Conservation (phyloP, 352 stramenopile species). For the Phytophthora cactorum region DNA sequence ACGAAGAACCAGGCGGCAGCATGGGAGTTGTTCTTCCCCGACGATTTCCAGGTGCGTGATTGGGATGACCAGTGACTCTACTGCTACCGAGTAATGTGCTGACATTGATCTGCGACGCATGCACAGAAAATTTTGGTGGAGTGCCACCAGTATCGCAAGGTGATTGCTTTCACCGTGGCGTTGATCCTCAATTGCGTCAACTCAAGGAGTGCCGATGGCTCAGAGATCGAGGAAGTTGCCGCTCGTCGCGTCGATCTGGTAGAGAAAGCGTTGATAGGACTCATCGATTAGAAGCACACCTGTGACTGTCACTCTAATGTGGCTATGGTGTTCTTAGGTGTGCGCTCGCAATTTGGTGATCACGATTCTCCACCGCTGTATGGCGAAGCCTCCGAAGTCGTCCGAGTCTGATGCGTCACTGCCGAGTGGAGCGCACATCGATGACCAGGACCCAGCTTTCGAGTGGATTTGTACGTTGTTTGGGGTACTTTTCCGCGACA, state of each 20-base stretch:
- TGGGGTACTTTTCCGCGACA: conserved; percentile 55
- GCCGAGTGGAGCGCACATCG: conserved; percentile 18
- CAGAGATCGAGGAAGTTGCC: conserved; percentile 28
- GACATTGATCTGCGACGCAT: conserved; percentile 6
- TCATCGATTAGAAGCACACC: background rate
- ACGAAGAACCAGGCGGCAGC: conserved; percentile 49
- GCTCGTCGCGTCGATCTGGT: conserved; percentile 62
- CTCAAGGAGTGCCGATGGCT: conserved; percentile 21
- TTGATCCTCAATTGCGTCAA: conserved; percentile 79
- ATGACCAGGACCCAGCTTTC: conserved; percentile 70
- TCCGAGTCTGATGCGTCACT: conserved; percentile 7
- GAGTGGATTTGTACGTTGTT: conserved; percentile 84
- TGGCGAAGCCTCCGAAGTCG: conserved; percentile 40
- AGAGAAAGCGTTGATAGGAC: conserved; percentile 2
- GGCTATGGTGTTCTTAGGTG: conserved; percentile 36
- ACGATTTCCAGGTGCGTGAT: conserved; percentile 66
- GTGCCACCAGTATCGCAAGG: conserved; percentile 78
- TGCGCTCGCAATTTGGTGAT: conserved; percentile 74
- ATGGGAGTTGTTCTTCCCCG: conserved; percentile 73
- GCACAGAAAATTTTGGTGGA: conserved; percentile 82
- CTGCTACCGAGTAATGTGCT: background rate
- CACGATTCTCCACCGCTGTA: conserved; percentile 78
- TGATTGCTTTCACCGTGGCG: conserved; percentile 71
- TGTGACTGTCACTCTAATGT: conserved; percentile 1
- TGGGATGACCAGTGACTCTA: background rate